phyloP scores from a whole-genome alignment of 352 stramenopile species.

The Pythium aristosporum region DNA sequence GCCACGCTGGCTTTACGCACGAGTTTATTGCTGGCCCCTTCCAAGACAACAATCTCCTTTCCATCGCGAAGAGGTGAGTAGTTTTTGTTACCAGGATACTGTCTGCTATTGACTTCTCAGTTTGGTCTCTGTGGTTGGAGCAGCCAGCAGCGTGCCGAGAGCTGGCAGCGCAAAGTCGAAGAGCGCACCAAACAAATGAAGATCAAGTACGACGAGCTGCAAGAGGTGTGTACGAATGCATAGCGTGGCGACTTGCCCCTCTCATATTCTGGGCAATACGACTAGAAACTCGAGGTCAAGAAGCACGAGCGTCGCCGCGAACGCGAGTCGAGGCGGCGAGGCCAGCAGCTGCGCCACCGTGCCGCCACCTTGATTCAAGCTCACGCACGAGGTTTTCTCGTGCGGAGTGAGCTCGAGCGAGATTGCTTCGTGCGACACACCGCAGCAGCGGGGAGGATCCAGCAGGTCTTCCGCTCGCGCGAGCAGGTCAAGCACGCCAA shows the following conservation, averaged over 20 bases:
- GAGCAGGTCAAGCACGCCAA: conserved; percentile 44
- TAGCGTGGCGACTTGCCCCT: no score
- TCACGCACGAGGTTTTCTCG: conserved; percentile 34
- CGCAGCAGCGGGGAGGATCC: conserved; percentile 43
- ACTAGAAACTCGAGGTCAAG: conserved; percentile 37
- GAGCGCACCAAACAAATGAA: conserved; percentile 59
- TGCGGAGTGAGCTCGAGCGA: conserved; percentile 20
- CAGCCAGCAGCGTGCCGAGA: conserved; percentile 41
- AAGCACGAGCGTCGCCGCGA: conserved; percentile 41
- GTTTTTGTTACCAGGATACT: neutral
- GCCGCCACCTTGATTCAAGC: conserved; percentile 35
- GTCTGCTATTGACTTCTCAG: no score
- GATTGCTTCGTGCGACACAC: conserved; percentile 32
- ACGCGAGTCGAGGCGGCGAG: conserved; percentile 37
- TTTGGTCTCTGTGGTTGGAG: neutral
- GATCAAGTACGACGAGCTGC: conserved; percentile 59
- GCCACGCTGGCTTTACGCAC: conserved; percentile 45
- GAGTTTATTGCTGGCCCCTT: conserved; percentile 59
- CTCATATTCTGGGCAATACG: neutral
- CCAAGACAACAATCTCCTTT: conserved; percentile 50
- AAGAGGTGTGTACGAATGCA: conserved; percentile 29
- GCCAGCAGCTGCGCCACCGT: conserved; percentile 29
- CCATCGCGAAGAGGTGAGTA: conserved; percentile 49
- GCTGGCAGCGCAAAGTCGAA: conserved; percentile 54
- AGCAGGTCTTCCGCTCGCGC: conserved; percentile 41